Conservation (phyloP, 75 land plant genomes). For the Azolla pinnata region DNA sequence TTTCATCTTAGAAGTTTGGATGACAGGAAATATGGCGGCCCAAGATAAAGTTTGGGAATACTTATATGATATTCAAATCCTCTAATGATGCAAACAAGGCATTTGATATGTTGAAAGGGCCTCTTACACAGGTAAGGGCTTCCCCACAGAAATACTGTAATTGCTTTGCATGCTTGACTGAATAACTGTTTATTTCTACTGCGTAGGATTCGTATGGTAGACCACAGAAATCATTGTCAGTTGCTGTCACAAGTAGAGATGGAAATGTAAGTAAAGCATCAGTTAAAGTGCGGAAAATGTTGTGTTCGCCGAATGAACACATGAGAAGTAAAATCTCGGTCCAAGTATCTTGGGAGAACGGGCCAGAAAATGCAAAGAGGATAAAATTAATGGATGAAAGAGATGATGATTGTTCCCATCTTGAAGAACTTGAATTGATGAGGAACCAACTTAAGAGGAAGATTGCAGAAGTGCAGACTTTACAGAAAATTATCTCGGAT, state of each 20-base stretch:
- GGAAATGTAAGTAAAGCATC: not conserved
- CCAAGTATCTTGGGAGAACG: not conserved
- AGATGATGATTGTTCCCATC: constrained; percentile 5
- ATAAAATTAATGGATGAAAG: not conserved
- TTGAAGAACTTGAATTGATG: constrained; percentile 7
- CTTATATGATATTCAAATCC: constrained; percentile 43
- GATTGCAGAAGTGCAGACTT: constrained; percentile 6
- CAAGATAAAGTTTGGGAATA: constrained; percentile 27
- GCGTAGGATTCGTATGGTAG: constrained; percentile 15
- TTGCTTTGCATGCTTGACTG: not conserved
- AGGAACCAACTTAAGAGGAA: constrained; percentile 10
- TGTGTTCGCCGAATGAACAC: not conserved
- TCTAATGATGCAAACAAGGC: constrained; percentile 43
- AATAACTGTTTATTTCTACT: not conserved
- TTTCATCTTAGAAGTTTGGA: constrained; percentile 6
- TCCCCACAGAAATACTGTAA: not conserved
- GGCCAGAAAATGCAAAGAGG: not conserved
- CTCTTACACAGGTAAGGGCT: constrained; percentile 29
- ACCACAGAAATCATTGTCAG: constrained; percentile 14
- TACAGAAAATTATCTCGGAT: constrained; percentile 16
- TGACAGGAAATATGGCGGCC: constrained; percentile 7
- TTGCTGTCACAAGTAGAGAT: not conserved
- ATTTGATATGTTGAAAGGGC: constrained; percentile 42
- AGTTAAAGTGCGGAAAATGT: constrained; percentile 21
- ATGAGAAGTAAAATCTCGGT: not conserved